phyloP scores from a whole-genome alignment of 805 yeast genomes.

The Cyberlindnera petersonii region DNA sequence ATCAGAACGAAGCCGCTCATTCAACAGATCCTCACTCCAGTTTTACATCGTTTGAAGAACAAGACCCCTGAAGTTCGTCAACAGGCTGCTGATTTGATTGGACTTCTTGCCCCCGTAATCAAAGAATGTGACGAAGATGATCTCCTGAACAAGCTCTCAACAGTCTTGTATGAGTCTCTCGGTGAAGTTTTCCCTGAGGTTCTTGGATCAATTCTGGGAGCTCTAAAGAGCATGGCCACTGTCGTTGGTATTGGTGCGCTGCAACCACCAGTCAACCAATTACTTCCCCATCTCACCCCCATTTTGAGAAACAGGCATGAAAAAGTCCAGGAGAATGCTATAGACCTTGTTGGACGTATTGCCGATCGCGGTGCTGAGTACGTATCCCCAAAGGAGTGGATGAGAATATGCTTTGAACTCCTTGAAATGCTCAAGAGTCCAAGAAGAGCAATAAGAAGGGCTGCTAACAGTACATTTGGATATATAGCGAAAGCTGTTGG shows the following conservation, averaged over 20 bases:
- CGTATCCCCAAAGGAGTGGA: constrained; percentile 93
- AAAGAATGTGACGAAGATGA: constrained; percentile 60
- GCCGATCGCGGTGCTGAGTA: constrained; percentile 78
- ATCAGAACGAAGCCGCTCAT: constrained; percentile 65
- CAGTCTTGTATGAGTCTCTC: constrained; percentile 79
- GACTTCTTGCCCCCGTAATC: constrained; percentile 62
- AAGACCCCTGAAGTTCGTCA: constrained; percentile 70
- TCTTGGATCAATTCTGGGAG: constrained; percentile 76
- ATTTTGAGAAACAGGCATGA: constrained; percentile 86
- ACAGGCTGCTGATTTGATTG: constrained; percentile 77
- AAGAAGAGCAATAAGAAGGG: constrained; percentile 68
- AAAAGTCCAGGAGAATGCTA: constrained; percentile 81
- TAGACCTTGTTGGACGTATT: constrained; percentile 73
- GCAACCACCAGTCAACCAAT: constrained; percentile 78
- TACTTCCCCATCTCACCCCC: constrained; percentile 87
- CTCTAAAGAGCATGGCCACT: constrained; percentile 58
- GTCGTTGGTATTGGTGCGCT: constrained; percentile 56
- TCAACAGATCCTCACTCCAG: constrained; percentile 64
- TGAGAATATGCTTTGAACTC: constrained; percentile 89
- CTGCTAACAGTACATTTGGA: constrained; percentile 91
- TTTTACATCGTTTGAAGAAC: constrained; percentile 69
- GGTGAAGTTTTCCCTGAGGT: constrained; percentile 97
- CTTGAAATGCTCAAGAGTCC: constrained; percentile 84
- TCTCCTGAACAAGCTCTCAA: constrained; percentile 61
- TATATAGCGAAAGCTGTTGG: constrained; percentile 89